Base-by-base conservation (phyloP, 1,284 basidiomycete genomes). In the Ganoderma boninense region DNA sequence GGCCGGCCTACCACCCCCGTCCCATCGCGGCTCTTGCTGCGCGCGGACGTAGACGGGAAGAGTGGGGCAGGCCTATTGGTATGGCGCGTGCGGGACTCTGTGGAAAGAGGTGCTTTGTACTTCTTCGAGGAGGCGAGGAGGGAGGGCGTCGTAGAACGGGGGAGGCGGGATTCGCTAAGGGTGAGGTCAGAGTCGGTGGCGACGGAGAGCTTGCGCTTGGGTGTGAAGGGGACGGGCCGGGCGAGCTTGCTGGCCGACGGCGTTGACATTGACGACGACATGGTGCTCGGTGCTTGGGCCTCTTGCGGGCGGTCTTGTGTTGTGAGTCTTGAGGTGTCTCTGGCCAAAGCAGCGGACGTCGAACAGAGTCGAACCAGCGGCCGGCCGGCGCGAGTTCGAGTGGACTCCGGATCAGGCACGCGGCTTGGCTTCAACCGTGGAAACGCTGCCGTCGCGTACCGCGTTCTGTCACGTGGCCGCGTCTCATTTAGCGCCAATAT, bases 61-160 rank as follows among this genome's bases (percentile, higher is more conserved):
- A 87, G 74, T 5, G 88, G 79, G 16, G 82, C 78, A 3, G 83
- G 74, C 26, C 76, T 76, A 52, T 79, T 75, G 32, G 78, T 74
- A 69, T 77, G 80, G 59, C 88, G 85, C 11, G 84, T 72, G 20
- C 87, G 84, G 10, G 89, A 87, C 77, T 93, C 92, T 13, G 84
- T 77, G 0, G 91, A 90, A 32, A 93, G 79, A 0, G 88, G 75
- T 0, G 92, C 88, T 75, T 90, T 92, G 82, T 90, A 91, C 77
- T 90, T 90, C 84, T 89, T 92, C 75, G 87, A 83, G 1, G 87
- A 85, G 65, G 81, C 77, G 42, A 90, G 84, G 20, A 88, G 70
- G 67, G 80, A 84, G 4, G 85, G 79, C 2, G 86, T 84, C 5
- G 77, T 77, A 6, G 77, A 74, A 54, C 77, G 78, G 23, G 79